phyloP scores from a whole-genome alignment of 1,284 basidiomycete species.

The Trichosporon sp. region DNA sequence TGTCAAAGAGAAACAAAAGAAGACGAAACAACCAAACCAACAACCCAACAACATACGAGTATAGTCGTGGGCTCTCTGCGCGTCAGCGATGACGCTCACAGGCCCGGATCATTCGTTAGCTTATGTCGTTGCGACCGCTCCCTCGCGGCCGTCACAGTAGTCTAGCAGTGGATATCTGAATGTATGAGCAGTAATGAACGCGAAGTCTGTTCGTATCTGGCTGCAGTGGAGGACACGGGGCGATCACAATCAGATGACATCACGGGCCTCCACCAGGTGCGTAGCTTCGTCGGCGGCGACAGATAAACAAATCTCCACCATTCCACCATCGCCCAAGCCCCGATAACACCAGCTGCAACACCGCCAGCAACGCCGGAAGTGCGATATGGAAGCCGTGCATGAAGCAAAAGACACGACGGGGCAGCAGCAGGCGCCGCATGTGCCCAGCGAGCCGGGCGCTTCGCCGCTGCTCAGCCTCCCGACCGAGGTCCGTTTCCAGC shows the following conservation, averaged over 20 bases:
- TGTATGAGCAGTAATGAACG: conserved; percentile 17
- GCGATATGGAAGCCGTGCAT: too few species aligned
- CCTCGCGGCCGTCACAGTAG: not conserved
- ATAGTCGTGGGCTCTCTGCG: not conserved
- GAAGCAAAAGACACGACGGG: too few species aligned
- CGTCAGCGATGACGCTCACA: too few species aligned
- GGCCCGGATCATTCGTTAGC: not conserved
- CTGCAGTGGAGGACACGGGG: not conserved
- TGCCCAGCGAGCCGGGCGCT: not conserved
- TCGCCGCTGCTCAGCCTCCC: not conserved
- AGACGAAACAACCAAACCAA: not conserved
- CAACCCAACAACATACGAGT: not conserved
- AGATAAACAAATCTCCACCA: too few species aligned
- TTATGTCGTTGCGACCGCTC: not conserved
- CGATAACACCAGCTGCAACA: too few species aligned
- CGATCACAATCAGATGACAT: not conserved
- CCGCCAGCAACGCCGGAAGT: too few species aligned
- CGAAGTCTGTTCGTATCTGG: not conserved
- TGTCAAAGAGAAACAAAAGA: not conserved
- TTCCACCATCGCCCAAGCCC: too few species aligned
- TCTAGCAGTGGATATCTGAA: conserved; percentile 20
- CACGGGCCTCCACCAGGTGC: not conserved
- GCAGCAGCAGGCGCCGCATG: too few species aligned
- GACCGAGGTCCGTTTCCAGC: not conserved
- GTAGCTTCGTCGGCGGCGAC: too few species aligned